Evolutionary conservation across 441 rosid genomes (phyloP).

Genomic region (Cnidoscolus chayamansa): DNA sequence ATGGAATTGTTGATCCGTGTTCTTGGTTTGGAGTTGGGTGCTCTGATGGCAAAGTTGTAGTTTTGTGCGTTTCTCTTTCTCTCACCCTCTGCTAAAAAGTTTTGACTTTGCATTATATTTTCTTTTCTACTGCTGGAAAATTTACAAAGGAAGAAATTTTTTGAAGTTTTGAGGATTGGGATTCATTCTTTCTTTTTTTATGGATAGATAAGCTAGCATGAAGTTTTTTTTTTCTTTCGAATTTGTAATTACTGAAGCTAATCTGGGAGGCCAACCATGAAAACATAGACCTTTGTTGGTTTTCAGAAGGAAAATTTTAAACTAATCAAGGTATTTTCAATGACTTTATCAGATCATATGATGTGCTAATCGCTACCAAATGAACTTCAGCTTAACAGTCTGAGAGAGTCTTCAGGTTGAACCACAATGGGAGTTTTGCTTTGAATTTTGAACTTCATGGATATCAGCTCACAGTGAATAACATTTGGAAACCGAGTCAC

Average conservation of each 20-base stretch:
- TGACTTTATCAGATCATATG: neutral
- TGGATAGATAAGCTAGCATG: neutral
- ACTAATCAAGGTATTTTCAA: neutral
- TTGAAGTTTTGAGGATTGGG: neutral
- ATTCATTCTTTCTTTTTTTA: neutral
- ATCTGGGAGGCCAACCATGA: neutral
- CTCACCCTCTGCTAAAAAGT: neutral
- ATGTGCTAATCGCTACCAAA: no score
- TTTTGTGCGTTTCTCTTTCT: constrained; percentile 49
- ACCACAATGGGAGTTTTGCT: neutral
- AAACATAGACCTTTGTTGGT: neutral
- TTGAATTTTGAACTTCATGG: neutral
- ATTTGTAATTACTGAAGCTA: constrained; percentile 1
- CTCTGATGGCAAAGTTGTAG: constrained; percentile 57
- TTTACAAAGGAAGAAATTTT: neutral
- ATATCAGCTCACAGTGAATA: neutral
- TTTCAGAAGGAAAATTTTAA: neutral
- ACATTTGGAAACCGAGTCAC: neutral
- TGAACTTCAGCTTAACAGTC: no score
- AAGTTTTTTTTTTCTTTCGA: neutral
- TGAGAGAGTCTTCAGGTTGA: no score
- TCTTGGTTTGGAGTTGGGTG: constrained; percentile 81
- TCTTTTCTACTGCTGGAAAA: constrained; percentile 24
- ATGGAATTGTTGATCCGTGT: constrained; percentile 48
- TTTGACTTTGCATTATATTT: neutral